phyloP scores from a whole-genome alignment of 2,329 filamentous ascomycete genomes.

The Fusarium coffeatum region DNA sequence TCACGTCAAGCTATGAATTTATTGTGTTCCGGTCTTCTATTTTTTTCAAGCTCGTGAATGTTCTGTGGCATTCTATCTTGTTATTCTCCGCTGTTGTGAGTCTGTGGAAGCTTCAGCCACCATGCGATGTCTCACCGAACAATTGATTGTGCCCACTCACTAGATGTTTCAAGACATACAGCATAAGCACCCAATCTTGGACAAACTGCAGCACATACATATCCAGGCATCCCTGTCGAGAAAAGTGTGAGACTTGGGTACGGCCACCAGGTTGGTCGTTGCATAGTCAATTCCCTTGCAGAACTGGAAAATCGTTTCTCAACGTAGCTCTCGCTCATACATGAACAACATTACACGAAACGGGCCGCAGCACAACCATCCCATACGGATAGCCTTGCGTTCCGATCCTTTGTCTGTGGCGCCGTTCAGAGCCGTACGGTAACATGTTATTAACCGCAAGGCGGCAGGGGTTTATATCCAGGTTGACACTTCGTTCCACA shows the following conservation, averaged over 20 bases:
- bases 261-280: not conserved
- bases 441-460: constrained; percentile 15
- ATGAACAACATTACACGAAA: constrained; percentile 19
- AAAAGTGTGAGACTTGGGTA: not conserved
- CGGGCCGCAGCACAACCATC: constrained; percentile 7
- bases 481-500: constrained; percentile 29
- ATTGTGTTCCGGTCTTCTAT: not conserved
- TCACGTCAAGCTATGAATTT: constrained; percentile 41
- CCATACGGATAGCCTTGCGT: not conserved
- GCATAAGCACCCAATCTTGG: not conserved
- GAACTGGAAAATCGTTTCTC: constrained; percentile 4
- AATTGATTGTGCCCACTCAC: not conserved
- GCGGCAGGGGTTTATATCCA: constrained; percentile 11
- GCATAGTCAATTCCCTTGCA: not conserved
- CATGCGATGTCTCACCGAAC: not conserved
- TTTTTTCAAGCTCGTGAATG: not conserved
- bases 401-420: constrained; percentile 11
- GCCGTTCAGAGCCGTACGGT: not conserved
- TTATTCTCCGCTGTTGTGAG: constrained; percentile 41
- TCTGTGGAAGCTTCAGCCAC: not conserved
- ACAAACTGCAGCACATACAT: not conserved
- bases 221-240: not conserved
- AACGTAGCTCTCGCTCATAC: not conserved
- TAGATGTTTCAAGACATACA: not conserved
- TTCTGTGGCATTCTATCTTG: not conserved